Conservation (phyloP, 2,329 filamentous ascomycete species). For the Penicillium sumatraense region DNA sequence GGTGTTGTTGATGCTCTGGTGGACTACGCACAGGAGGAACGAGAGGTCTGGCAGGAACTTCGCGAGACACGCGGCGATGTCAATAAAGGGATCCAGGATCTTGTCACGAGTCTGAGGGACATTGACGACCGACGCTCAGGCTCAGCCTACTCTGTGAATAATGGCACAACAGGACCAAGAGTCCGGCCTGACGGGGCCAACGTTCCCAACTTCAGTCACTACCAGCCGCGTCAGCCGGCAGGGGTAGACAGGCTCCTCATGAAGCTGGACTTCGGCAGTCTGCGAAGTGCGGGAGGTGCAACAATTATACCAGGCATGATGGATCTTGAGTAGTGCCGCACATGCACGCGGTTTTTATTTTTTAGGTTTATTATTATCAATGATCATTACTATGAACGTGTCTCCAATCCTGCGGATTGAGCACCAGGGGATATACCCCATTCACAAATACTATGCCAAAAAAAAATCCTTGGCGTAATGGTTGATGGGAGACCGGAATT, state of each 20-base stretch:
- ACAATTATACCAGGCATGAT: conserved; percentile 18
- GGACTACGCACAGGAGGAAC: conserved; percentile 73
- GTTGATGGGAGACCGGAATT: background rate
- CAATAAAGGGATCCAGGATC: conserved; percentile 67
- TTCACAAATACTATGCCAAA: background rate
- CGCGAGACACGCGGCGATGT: conserved; percentile 67
- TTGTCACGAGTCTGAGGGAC: conserved; percentile 60
- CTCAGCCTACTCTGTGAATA: conserved; percentile 34
- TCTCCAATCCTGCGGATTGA: background rate
- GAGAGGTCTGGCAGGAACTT: conserved; percentile 68
- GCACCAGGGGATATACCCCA: background rate
- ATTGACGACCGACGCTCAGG: conserved; percentile 63
- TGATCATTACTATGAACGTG: background rate
- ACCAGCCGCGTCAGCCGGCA: conserved; percentile 73
- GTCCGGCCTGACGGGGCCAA: conserved; percentile 30
- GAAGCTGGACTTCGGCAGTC: conserved; percentile 73
- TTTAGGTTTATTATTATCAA: background rate
- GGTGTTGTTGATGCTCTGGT: conserved; percentile 78
- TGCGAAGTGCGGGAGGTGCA: conserved; percentile 20
- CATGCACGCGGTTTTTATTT: background rate
- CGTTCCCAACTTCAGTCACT: conserved; percentile 46
- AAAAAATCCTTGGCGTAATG: background rate
- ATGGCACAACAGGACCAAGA: conserved; percentile 30
- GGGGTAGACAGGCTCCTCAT: conserved; percentile 85
- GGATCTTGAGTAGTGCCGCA: conserved; percentile 12